Evolutionary conservation across 257 asterid genomes (phyloP).

Genomic region (Perilla frutescens): DNA sequence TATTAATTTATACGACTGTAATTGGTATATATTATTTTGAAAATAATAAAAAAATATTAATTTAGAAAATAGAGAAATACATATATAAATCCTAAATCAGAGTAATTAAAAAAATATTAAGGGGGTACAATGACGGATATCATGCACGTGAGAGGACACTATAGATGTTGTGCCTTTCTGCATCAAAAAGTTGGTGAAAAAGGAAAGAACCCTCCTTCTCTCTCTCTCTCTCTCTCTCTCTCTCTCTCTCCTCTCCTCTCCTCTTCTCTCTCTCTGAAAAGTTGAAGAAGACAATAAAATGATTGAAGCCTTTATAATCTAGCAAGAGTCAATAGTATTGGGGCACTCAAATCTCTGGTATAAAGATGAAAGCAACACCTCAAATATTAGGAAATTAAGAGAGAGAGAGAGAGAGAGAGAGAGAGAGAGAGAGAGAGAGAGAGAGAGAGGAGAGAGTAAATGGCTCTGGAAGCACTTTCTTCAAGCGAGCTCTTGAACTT

Average conservation of each 20-base stretch:
- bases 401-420: neutral
- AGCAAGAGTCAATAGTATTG: constrained; percentile 63
- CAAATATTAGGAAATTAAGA: constrained; percentile 15
- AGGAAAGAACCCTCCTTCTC: constrained; percentile 7
- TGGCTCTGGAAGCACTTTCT: constrained; percentile 90
- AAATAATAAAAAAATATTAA: too few species aligned
- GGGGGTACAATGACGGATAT: constrained; percentile 16
- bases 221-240: neutral
- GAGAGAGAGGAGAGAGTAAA: constrained; percentile 14
- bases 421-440: neutral
- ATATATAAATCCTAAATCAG: too few species aligned
- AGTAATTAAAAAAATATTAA: neutral
- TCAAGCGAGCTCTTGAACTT: constrained; percentile 71
- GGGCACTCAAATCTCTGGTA: constrained; percentile 53
- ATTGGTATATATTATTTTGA: too few species aligned
- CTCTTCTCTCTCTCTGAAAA: constrained; percentile 33
- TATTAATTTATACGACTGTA: too few species aligned
- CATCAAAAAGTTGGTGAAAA: constrained; percentile 57
- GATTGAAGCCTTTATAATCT: constrained; percentile 59
- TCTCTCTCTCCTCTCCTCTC: neutral
- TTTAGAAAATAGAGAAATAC: too few species aligned
- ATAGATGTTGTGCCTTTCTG: constrained; percentile 54
- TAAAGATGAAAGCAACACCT: constrained; percentile 43
- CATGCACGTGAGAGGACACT: constrained; percentile 71
- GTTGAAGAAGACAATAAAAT: constrained; percentile 65